Percentiles rank a stretch among this genome's conserved stretches.
These are phyloP conservation scores for Rhizomucor miehei DNA, from an alignment of 371 early-diverging fungal genomes.

Conservation along the genomic window DNA sequence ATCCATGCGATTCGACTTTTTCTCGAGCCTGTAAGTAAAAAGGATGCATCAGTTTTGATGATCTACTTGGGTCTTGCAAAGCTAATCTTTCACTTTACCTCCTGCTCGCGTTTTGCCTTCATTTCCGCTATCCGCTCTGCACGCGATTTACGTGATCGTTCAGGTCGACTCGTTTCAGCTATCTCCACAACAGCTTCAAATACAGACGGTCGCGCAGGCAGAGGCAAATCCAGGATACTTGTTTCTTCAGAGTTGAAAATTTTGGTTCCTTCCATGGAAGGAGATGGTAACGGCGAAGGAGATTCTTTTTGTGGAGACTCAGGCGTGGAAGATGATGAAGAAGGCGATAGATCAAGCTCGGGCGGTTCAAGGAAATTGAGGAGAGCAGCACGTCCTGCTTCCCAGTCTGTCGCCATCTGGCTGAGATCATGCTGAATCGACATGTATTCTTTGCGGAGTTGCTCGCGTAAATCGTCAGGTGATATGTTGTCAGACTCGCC, in stretches of 20 bases:
- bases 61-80: background rate
- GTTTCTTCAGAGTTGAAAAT: conserved; percentile 35
- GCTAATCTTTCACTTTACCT: conserved; percentile 26
- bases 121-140: conserved; percentile 59
- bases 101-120: conserved; percentile 46
- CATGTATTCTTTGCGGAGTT: conserved; percentile 29
- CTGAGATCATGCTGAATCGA: conserved; percentile 38
- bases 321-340: conserved; percentile 8
- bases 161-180: conserved; percentile 27
- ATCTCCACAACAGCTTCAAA: conserved; percentile 45
- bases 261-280: conserved; percentile 13
- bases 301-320: conserved; percentile 9
- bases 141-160: conserved; percentile 46
- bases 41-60: background rate
- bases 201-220: conserved; percentile 39
- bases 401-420: conserved; percentile 40
- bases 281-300: conserved; percentile 18
- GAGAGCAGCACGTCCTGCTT: conserved; percentile 33
- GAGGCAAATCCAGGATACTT: conserved; percentile 33
- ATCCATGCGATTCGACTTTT: conserved; percentile 25
- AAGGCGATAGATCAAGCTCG: conserved; percentile 14
- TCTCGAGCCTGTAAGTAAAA: conserved; percentile 22
- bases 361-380: conserved; percentile 26
- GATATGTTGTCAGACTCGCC: conserved; percentile 13
- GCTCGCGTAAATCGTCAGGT: conserved; percentile 15